Conservation (phyloP, 1,284 basidiomycete species). For the Sutorius eximius region DNA sequence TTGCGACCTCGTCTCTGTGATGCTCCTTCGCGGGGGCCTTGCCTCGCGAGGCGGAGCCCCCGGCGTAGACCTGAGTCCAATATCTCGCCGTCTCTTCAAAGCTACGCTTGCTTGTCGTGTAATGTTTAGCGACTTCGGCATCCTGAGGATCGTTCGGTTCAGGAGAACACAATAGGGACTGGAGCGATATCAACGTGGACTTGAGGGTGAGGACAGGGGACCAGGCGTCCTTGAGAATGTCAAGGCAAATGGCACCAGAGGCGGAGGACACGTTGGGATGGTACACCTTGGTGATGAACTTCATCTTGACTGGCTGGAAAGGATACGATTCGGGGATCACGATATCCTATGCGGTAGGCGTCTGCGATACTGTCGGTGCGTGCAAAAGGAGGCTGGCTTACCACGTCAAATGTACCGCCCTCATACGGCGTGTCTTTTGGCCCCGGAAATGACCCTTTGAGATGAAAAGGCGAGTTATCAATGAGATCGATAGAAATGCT, state of each 20-base stretch:
- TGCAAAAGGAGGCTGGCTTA: constrained; percentile 44
- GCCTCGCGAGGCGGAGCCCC: constrained; percentile 56
- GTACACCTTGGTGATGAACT: constrained; percentile 95
- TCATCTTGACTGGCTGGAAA: constrained; percentile 98
- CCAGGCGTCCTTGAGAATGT: constrained; percentile 91
- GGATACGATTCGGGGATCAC: constrained; percentile 94
- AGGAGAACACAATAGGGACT: constrained; percentile 93
- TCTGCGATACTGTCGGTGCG: constrained; percentile 7
- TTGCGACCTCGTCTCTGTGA: constrained; percentile 62
- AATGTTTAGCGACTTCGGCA: constrained; percentile 97
- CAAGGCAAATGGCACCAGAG: constrained; percentile 89
- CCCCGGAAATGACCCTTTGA: constrained; percentile 88
- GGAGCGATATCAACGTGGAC: constrained; percentile 94
- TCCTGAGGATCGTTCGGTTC: constrained; percentile 98
- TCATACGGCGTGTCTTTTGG: constrained; percentile 94
- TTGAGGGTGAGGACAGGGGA: constrained; percentile 93
- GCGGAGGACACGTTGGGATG: constrained; percentile 97
- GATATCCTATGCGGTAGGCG: constrained; percentile 68
- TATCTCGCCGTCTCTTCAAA: constrained; percentile 94
- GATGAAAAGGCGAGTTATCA: constrained; percentile 85
- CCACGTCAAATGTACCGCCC: constrained; percentile 91
- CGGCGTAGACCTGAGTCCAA: constrained; percentile 91
- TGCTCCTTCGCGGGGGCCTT: constrained; percentile 35
- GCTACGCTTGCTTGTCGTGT: constrained; percentile 80
- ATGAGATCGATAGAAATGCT: constrained; percentile 84